Evolutionary conservation across 2,329 filamentous ascomycete species (phyloP).

Genomic region (Stachybotrys elegans): DNA sequence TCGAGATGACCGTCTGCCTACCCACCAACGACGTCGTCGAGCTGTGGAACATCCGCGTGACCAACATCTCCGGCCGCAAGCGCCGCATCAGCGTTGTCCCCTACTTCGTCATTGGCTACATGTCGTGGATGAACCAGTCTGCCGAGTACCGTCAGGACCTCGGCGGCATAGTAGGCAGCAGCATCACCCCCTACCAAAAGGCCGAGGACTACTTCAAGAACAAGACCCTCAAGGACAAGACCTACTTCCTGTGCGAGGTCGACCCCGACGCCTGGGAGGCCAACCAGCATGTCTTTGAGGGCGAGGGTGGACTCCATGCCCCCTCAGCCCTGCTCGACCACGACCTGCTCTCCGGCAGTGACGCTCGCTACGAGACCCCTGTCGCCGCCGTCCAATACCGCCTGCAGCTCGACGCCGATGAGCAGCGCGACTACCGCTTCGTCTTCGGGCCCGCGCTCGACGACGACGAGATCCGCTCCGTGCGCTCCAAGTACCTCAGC

Average conservation of each 20-base stretch:
- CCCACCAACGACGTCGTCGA: conserved; percentile 51
- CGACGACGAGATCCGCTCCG: conserved; percentile 40
- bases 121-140: conserved; percentile 59
- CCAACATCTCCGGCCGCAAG: conserved; percentile 38
- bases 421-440: conserved; percentile 44
- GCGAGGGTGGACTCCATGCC: conserved; percentile 49
- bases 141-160: conserved; percentile 45
- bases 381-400: conserved; percentile 49
- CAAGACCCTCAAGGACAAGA: conserved; percentile 52
- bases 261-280: conserved; percentile 47
- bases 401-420: conserved; percentile 30
- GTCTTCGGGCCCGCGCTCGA: conserved; percentile 50
- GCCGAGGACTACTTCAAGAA: conserved; percentile 52
- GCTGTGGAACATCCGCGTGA: conserved; percentile 49
- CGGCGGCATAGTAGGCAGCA: conserved; percentile 44
- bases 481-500: conserved; percentile 44
- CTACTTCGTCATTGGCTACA: conserved; percentile 55
- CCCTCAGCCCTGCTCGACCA: conserved; percentile 36
- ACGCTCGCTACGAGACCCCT: conserved; percentile 51
- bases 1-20: conserved; percentile 46
- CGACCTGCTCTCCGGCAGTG: conserved; percentile 34
- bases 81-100: conserved; percentile 48
- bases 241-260: conserved; percentile 51
- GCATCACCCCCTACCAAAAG: conserved; percentile 53
- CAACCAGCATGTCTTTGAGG: conserved; percentile 47